Evolutionary conservation across 2,329 filamentous ascomycete genomes (phyloP).

Genomic region (Polychaeton citri): DNA sequence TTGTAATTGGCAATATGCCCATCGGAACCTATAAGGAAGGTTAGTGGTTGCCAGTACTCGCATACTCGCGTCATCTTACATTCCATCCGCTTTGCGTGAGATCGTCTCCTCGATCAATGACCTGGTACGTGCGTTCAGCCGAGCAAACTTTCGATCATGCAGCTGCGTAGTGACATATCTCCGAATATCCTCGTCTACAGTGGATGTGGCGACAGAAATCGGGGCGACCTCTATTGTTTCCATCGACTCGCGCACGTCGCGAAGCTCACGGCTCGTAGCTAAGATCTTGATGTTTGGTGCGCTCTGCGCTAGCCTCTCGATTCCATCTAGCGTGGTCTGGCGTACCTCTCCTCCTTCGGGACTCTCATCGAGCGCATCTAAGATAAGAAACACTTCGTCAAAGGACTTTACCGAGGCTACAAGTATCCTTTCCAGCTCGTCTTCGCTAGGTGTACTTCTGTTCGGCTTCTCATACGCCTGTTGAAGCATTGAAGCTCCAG

Average conservation of each 20-base stretch:
- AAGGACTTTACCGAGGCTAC: slow-evolving; percentile 4
- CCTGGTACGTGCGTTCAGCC: slow-evolving; percentile 3
- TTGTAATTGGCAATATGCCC: slow-evolving; percentile 7
- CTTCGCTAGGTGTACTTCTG: slow-evolving; percentile 4
- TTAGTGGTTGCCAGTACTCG: neutral
- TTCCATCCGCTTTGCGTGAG: neutral
- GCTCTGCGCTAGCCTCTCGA: slow-evolving; percentile 6
- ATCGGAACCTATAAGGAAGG: slow-evolving; percentile 6
- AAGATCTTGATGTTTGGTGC: slow-evolving; percentile 8
- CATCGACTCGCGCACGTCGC: slow-evolving; percentile 9
- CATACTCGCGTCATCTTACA: slow-evolving; percentile 1
- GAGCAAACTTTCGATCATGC: slow-evolving; percentile 5
- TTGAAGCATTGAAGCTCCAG: neutral
- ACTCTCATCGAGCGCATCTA: slow-evolving; percentile 26
- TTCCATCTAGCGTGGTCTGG: slow-evolving; percentile 5
- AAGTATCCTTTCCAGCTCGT: slow-evolving; percentile 11
- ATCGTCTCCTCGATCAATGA: neutral
- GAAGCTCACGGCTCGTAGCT: slow-evolving; percentile 11
- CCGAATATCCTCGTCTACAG: neutral
- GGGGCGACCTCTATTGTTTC: slow-evolving; percentile 1
- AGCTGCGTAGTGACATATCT: slow-evolving; percentile 1
- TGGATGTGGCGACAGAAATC: neutral
- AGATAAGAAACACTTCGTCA: slow-evolving; percentile 16
- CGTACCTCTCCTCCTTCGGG: slow-evolving; percentile 6
- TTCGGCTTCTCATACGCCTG: neutral